Base-by-base conservation (phyloP, 73 alveolate genomes). In the Symbiodinium pilosum region DNA sequence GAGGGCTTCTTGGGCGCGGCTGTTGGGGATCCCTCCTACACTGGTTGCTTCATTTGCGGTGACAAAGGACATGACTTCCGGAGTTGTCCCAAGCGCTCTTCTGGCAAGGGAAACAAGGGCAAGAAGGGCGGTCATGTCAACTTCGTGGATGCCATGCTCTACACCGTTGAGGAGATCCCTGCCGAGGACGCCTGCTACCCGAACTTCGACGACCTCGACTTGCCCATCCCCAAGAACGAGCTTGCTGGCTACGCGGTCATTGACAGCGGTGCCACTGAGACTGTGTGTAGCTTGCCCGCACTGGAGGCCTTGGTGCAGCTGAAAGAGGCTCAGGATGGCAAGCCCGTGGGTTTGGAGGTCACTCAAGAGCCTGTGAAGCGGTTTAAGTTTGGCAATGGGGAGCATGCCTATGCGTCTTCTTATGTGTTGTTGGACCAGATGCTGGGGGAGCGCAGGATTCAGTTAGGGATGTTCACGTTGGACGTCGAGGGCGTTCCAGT, bases 21-120 rank as follows among this genome's bases (percentile, higher is more conserved):
- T 38, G 18, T 43, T 40, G 85, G 32, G 3, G 85, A 24, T 16
- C 59, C 41, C 20, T n/a, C 8, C 0, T 69, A 47, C 30, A 0
- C 32, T 0, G 94, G 94, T 1, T 87, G 94, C 59, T 87, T 87
- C 84, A 42, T 87, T 32, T 87, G 94, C 38, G 94, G 94, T 3
- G 51, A 21, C 5, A 34, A 32, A 16, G 85, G 56, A 12, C 94
- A 87, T 56, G 51, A 41, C 0, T 87, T 21, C 36, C 34, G 94
- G 1, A 30, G 39, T 0, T 87, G 94, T 26, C 94, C 94, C 0
- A 52, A 38, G 42, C 26, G 94, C 3, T 2, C 83, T 14, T 2
- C 38, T 3, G 4, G 51, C 9, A 4, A 32, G 16, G 84, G 93
- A 21, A 9, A 38, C 40, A 64, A 64, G 14, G 81, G 81, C 3